Evolutionary conservation across 2,329 filamentous ascomycete species (phyloP), one percentile per base, ranked within the genome.

Genomic region (Chaetomium sp.): DNA sequence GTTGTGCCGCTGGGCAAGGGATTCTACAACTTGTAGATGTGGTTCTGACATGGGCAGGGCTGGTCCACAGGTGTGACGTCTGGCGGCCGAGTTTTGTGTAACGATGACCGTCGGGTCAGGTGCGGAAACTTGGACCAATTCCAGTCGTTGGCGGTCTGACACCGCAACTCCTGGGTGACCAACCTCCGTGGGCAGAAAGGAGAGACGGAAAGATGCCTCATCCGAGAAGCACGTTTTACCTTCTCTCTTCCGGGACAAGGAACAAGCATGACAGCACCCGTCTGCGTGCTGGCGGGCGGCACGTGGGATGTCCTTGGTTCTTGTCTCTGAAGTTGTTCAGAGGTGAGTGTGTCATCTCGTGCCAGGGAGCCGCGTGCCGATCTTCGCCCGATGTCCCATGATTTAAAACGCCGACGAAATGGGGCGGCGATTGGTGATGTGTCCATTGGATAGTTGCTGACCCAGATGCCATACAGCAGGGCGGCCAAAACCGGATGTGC

Each of bases 331-430:
- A 53, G 55, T 47, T 25, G 31, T 31, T 45, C 55, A 47, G 35
- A 25, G 27, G 31, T 21, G 42, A 10, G 49, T 19, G 49, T 60
- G 65, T 58, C 45, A 49, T 31, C 23, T 50, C 42, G 29, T 54
- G 57, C 33, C 45, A 57, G 49, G 55, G 59, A 62, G 61, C 57
- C 62, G 68, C 63, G 55, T 64, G 68, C 63, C 61, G 68, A 70
- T 70, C 67, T 60, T 42, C 29, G 27, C 13, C 57, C 31, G 51
- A 42, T 54, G 55, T 62, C 53, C 57, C 59, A 58, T 31, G 58
- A 49, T 5, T 19, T n/a, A 31, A 31, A 55, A 59, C 12, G 19
- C 23, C 51, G 61, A 47, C 21, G 63, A 25, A 61, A 60, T 38
- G 54, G 47, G 60, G 42, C 23, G 25, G 42, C n/a, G n/a, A n/a